Base-by-base conservation (phyloP, 805 yeast genomes). In the Metschnikowia rubicola region DNA sequence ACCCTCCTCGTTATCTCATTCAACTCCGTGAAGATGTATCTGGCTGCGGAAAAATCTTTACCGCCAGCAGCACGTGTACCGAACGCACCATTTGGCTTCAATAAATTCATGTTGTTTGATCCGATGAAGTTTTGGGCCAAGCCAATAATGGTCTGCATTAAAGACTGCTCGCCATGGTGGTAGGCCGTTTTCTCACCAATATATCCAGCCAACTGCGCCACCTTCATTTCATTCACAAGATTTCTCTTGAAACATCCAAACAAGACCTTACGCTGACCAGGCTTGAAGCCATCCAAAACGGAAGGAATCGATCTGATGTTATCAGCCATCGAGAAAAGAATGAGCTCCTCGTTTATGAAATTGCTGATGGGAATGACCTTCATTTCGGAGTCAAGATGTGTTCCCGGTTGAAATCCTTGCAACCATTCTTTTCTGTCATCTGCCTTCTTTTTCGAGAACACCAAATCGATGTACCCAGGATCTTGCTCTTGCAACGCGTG, bases 341-440 rank as follows among this genome's bases (percentile, higher is more conserved):
- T 94, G 59, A 94, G 78, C 64, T 94, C 99, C 63, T 94, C 89
- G 68, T 94, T 91, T 65, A 94, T 92, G 61, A 94, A 94, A 46
- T 92, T 97, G 48, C 89, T 78, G 52, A 94, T 92, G 2, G 97
- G 97, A 56, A 94, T 91, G 39, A 78, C 82, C 3, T 69, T 70
- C 46, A 90, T 60, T 3, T 79, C 75, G 15, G 96, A 91, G 65
- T 92, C 97, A 54, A 92, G 73, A 58, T 83, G 90, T 0, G 97
- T 90, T 21, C 99, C 99, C 0, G 97, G 96, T 52, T 79, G 81
- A 65, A 80, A 88, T n/a, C 82, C 84, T 60, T 95, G 85, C 43
- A 94, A 73, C 99, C 99, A 94, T 58, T 90, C 96, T 62, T 94
- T 94, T 73, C 99, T 86, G 50, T 90, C 97, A 64, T 94, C 99